A percentile compares a stretch with the other conserved stretches of the same genome.
Evolutionary conservation across 2,329 filamentous ascomycete genomes (phyloP).

Genomic region (Pseudogymnoascus sp.): DNA sequence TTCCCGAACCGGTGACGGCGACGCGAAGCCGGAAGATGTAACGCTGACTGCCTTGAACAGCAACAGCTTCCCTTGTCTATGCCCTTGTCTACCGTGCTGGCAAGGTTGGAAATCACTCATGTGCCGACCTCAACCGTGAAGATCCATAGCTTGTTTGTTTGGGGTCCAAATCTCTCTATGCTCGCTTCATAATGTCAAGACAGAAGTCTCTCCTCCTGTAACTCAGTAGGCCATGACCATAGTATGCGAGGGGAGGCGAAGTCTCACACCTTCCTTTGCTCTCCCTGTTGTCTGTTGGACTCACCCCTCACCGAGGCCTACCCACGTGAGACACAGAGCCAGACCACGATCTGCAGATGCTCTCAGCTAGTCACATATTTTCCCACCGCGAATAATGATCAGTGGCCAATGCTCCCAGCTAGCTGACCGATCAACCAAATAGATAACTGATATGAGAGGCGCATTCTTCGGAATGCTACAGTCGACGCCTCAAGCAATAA

Average conservation of each 20-base stretch:
- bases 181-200: not conserved
- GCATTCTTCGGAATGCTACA: not conserved
- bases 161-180: not conserved
- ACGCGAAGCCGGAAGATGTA: not conserved
- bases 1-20: not conserved
- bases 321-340: not conserved
- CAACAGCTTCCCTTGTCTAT: not conserved
- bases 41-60: slow-evolving; percentile 1
- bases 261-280: not conserved
- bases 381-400: not conserved
- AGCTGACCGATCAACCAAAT: not conserved
- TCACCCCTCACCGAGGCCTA: not conserved
- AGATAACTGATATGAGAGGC: not conserved
- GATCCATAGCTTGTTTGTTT: not conserved
- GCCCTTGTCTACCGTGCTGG: not conserved
- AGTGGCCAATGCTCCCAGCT: not conserved
- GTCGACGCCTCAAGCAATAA: not conserved
- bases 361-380: not conserved
- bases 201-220: not conserved
- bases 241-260: not conserved
- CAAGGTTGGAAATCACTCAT: not conserved
- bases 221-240: not conserved
- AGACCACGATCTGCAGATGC: not conserved
- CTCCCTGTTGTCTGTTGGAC: not conserved
- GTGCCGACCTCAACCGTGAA: not conserved